Percentiles rank a stretch among this genome's conserved stretches.
Evolutionary conservation across 2,329 filamentous ascomycete species (phyloP).

Genomic region (Pyrenophora graminea): DNA sequence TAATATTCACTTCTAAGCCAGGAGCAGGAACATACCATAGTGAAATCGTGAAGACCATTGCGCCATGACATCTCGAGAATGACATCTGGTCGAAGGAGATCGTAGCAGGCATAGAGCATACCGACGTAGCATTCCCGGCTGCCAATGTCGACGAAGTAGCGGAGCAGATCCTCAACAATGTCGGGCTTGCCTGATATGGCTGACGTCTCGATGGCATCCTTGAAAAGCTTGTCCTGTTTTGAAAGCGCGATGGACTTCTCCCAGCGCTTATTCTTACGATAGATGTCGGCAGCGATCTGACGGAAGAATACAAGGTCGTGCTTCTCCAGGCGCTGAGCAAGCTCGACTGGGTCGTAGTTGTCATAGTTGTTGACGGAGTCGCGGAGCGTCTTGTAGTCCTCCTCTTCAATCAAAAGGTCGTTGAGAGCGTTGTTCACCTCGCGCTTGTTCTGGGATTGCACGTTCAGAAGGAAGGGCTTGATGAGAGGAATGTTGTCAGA

Average conservation of each 20-base stretch:
- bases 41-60: constrained; percentile 90
- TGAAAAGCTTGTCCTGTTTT: constrained; percentile 99
- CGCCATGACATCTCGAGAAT: constrained; percentile 98
- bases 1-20: not conserved
- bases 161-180: constrained; percentile 91
- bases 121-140: constrained; percentile 99
- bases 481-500: constrained; percentile 97
- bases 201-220: constrained; percentile 97
- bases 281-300: constrained; percentile 96
- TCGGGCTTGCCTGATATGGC: constrained; percentile 89
- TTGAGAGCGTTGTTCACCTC: constrained; percentile 98
- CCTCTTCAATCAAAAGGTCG: constrained; percentile 95
- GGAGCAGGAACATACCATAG: constrained; percentile 64
- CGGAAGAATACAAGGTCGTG: constrained; percentile 99
- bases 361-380: constrained; percentile 99
- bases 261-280: constrained; percentile 99
- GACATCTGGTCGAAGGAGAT: constrained; percentile 88
- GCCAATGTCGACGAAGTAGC: constrained; percentile 98
- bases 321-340: constrained; percentile 91
- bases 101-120: constrained; percentile 98
- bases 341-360: constrained; percentile 94
- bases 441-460: constrained; percentile 96
- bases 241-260: constrained; percentile 97
- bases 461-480: constrained; percentile 97
- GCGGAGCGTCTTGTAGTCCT: constrained; percentile 97